Conservation (phyloP, 2,329 filamentous ascomycete genomes). For the Elsinoe batatas region DNA sequence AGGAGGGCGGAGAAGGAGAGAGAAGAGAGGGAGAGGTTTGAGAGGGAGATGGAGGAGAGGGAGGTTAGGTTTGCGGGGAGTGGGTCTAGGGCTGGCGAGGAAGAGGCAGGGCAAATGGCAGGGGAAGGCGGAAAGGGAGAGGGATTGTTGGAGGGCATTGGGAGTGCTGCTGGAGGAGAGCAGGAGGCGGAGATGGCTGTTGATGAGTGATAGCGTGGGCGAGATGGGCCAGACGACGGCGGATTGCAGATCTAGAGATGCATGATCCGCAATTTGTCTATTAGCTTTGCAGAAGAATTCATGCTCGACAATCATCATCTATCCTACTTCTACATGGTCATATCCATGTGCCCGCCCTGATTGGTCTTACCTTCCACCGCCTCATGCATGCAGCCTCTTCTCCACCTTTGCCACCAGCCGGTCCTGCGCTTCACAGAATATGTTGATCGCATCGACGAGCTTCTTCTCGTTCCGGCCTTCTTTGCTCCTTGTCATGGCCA, state of each 20-base stretch:
- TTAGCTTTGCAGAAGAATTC: no score
- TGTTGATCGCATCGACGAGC: constrained; percentile 15
- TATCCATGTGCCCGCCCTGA: no score
- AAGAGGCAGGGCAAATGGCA: background rate
- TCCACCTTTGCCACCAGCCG: constrained; percentile 5
- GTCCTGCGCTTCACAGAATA: constrained; percentile 15
- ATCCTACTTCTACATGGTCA: no score
- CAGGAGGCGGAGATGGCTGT: background rate
- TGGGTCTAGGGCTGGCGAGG: no score
- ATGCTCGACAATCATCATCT: no score
- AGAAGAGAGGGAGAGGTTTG: background rate
- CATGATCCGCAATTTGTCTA: background rate
- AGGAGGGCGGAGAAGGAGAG: background rate
- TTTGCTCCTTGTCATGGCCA: constrained; percentile 8
- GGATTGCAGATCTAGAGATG: background rate
- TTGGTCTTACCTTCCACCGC: no score
- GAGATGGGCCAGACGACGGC: background rate
- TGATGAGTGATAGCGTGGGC: background rate
- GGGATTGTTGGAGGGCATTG: background rate
- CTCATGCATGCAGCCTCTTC: background rate
- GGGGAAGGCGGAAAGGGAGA: background rate
- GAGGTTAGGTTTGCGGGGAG: background rate
- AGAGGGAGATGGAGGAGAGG: background rate
- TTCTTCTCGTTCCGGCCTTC: constrained; percentile 12
- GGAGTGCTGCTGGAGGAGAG: background rate